These are phyloP conservation scores for Ciborinia camelliae DNA, from an alignment of 2,329 filamentous ascomycete species.

Conservation along the genomic window DNA sequence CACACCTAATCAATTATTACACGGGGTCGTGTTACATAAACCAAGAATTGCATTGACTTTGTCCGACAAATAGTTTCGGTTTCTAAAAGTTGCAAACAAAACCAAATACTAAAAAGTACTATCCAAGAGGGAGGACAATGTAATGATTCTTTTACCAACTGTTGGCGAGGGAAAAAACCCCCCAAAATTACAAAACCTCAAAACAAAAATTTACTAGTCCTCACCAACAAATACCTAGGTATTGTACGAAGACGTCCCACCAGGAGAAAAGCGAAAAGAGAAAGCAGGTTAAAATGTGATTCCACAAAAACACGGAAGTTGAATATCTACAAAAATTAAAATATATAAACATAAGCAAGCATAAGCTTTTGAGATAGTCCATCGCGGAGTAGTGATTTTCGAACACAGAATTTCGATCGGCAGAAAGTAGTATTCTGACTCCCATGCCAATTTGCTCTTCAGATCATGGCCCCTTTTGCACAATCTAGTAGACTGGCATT, in stretches of 20 bases:
- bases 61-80: not conserved
- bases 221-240: too few species aligned
- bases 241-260: too few species aligned
- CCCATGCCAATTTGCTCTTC: not conserved
- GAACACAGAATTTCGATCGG: not conserved
- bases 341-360: not conserved
- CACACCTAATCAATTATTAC: not conserved
- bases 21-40: not conserved
- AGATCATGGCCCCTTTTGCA: not conserved
- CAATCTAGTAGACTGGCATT: conserved; percentile 25
- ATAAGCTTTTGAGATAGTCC: not conserved
- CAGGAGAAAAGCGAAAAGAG: not conserved
- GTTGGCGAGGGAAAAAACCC: too few species aligned
- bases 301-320: not conserved
- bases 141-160: too few species aligned
- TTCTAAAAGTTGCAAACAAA: not conserved
- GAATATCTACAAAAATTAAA: not conserved
- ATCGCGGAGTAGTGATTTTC: not conserved
- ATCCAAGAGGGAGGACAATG: too few species aligned
- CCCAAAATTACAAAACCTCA: too few species aligned
- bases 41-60: not conserved
- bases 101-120: too few species aligned
- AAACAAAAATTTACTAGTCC: too few species aligned
- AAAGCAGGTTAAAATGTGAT: not conserved
- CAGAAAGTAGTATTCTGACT: not conserved